Evolutionary conservation across 164 flowering plant species (phyloP), one percentile per base, ranked within the genome.

Genomic region (Vitis rotundifolia): DNA sequence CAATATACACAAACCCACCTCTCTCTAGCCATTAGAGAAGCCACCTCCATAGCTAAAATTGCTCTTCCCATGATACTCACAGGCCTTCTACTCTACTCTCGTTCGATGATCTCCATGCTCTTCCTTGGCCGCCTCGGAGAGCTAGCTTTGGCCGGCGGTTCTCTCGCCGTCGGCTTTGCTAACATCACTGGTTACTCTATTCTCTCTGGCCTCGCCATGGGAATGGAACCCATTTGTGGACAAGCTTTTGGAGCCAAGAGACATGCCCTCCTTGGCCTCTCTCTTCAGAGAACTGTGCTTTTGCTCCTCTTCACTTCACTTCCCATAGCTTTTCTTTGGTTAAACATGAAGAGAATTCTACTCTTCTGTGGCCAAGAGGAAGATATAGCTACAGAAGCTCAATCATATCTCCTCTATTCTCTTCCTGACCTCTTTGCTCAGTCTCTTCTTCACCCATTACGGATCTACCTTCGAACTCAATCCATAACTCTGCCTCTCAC

Each of bases 211-310:
- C 80, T 89, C 9, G 91, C 93, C 73, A 83, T 85, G 84, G 93
- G 93, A 52, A 87, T 89, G 91, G 93, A 89, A 59, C 89, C 91
- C 61, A 85, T 89, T 53, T 89, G 93, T 54, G 89, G 87, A 11
- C 93, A 89, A 68, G 91, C 93, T 15, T 89, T 79, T 62, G 93
- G 93, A 2, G 91, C 91, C 65, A 80, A 79, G 62, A 78, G 61
- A 48, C 72, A 72, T 69, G 62, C 59, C 3, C 79, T 89, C 11
- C 78, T 89, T 1, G 91, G 91, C 49, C 80, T 87, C 18, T 51
- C 83, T 13, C 65, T 89, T n/a, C 88, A 87, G 57, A 78, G 84
- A 60, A 84, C 91, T 1, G 57, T 87, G 0, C 81, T 89, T 29
- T 37, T 89, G 10, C 80, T 89, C 18, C 1, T 76, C 11, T 12